Evolutionary conservation across 2,329 filamentous ascomycete genomes (phyloP), one percentile per base, ranked within the genome.

Genomic region (Scedosporium dehoogii): DNA sequence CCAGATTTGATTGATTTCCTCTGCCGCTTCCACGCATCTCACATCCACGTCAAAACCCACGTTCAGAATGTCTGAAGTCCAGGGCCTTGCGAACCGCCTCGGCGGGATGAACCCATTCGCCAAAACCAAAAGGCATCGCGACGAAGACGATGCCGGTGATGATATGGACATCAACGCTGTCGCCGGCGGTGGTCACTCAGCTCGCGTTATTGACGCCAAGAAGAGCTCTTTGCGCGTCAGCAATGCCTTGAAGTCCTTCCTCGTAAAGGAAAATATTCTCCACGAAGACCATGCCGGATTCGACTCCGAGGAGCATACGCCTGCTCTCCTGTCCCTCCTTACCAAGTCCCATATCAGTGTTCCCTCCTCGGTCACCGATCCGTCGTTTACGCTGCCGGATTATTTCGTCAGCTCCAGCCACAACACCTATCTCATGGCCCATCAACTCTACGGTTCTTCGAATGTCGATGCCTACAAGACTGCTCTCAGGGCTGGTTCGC

Each of bases 331-430:
- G 23, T 73, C 75, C 2, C 73, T 88, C 16, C 75, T 89, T 6
- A 76, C 81, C 64, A 81, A 78, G 66, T 79, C 82, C 38, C 83
- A 87, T 71, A 79, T 86, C 67, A 69, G 76, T 44, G 82, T 87
- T 1, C 85, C 86, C 0, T 64, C 71, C 2, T 73, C 79, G 61
- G 71, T 86, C 12, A 79, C 80, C 7, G 83, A 87, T 68, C 76
- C 83, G 63, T 82, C 79, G 10, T 77, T 84, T 65, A 82, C 86
- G 1, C 73, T 90, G 23, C 82, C 86, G 1, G 85, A 89, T 66
- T 90, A 90, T 72, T 90, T 85, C 69, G 84, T 90, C 73, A 88
- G 84, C 72, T 88, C 85, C 3, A 88, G 84, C 66, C 87, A 90
- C 74, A 90, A 90, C 72, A 90, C 87, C 0, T 90, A 90, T 68